These are phyloP conservation scores for Aleurites moluccanus DNA, from an alignment of 441 rosid genomes.

Conservation along the genomic window DNA sequence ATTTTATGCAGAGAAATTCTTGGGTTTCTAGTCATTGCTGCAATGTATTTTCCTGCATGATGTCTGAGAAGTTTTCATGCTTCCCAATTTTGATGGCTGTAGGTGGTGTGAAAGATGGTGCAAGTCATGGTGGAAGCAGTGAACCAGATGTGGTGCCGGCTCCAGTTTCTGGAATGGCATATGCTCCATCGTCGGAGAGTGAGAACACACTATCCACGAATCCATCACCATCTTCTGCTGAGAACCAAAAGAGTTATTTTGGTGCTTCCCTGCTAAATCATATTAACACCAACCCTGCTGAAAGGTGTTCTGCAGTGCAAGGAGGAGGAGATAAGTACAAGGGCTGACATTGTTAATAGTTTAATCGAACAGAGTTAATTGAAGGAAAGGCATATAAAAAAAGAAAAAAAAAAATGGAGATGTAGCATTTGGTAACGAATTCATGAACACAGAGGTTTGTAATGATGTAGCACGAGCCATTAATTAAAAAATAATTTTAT, in stretches of 20 bases:
- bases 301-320: constrained; percentile 27
- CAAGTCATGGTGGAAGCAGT: constrained; percentile 39
- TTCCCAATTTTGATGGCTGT: constrained; percentile 24
- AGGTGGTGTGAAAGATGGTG: constrained; percentile 42
- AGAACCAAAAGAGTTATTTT: constrained; percentile 31
- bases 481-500: too few species aligned
- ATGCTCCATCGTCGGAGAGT: constrained; percentile 29
- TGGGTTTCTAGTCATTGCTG: background rate
- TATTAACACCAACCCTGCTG: constrained; percentile 33
- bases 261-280: constrained; percentile 37
- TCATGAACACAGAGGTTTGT: too few species aligned
- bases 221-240: constrained; percentile 30
- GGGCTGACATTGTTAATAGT: constrained; percentile 3
- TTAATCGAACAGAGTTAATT: background rate
- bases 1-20: background rate
- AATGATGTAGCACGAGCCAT: too few species aligned
- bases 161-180: constrained; percentile 25
- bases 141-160: constrained; percentile 44
- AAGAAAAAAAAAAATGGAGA: too few species aligned
- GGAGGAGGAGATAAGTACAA: constrained; percentile 27
- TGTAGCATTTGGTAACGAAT: too few species aligned
- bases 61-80: constrained; percentile 12
- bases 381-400: background rate
- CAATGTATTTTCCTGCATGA: background rate
- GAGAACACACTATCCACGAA: constrained; percentile 30